These are phyloP conservation scores for Aspergillus aculeatinus DNA, from an alignment of 2,329 filamentous ascomycete genomes.

Conservation along the genomic window DNA sequence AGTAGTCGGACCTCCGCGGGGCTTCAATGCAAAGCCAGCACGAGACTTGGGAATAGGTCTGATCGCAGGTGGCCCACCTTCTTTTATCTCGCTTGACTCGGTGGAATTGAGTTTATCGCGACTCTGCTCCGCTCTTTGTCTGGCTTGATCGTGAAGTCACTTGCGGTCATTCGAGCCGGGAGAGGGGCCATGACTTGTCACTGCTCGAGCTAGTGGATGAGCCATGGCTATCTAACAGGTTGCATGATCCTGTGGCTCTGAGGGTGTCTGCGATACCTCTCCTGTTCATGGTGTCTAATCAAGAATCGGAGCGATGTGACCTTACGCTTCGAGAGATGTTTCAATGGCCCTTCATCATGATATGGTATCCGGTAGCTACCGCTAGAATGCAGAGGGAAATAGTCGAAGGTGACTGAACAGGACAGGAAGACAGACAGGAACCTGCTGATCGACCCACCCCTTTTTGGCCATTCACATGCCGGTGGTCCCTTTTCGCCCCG, in stretches of 20 bases:
- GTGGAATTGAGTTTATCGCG: background rate
- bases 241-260: background rate
- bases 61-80: background rate
- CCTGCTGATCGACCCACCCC: too few species aligned
- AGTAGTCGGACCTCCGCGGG: background rate
- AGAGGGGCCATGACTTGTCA: background rate
- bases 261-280: too few species aligned
- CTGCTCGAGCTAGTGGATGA: background rate
- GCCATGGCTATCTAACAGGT: background rate
- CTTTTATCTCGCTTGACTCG: background rate
- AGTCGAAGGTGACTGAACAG: too few species aligned
- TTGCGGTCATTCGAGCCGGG: background rate
- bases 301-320: too few species aligned
- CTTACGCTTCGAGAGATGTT: too few species aligned
- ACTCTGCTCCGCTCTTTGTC: background rate
- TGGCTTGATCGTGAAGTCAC: background rate
- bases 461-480: too few species aligned
- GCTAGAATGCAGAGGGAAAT: too few species aligned
- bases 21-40: background rate
- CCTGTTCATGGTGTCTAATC: too few species aligned
- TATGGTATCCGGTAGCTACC: too few species aligned
- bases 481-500: background rate
- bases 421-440: too few species aligned
- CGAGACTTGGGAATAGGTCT: background rate
- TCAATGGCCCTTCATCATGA: too few species aligned